Evolutionary conservation across 1,284 basidiomycete genomes (phyloP), one percentile per base, ranked within the genome.

Genomic region (Rhodofomes roseus): DNA sequence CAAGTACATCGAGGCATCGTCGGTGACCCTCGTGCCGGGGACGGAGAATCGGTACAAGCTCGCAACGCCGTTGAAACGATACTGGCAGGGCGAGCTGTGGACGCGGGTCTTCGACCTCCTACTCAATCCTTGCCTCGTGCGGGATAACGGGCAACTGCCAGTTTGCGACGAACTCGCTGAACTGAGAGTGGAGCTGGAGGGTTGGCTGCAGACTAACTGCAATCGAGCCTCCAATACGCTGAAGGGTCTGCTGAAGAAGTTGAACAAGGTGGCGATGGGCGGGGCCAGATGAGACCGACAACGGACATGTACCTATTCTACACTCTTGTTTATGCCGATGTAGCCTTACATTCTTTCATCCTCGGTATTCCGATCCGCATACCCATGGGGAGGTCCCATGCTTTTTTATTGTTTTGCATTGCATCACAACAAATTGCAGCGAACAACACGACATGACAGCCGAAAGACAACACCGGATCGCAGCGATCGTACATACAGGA

Each of bases 31-130:
- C 12, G 70, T 71, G 4, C 72, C 71, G 25, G 69, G 73, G 39
- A 67, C 68, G 63, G 65, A 66, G 14, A 71, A 70, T 2, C 74
- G 81, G 56, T 82, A 86, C 76, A 90, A 84, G 77, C 83, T 96
- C 53, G 79, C 85, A 23, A 86, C 89, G 43, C 84, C 90, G 22
- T 81, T 98, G 67, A 96, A 95, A 74, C 80, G 97, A 64, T 99
- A 99, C 76, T 98, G 97, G 94, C 96, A 99, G 76, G 82, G 80
- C 41, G 90, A 92, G 18, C 74, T 98, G 20, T 97, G 97, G 95
- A 88, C 77, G 37, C 74, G 81, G 55, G 72, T 98, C 43, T 99
- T 99, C 71, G 90, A 96, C 64, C 66, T 90, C 29, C 76, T 98
- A 60, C 84, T 99, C 59, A 98, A 98, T 73, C 90, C 95, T 0